Conservation (phyloP, 495 filamentous ascomycete genomes). For the Penicillium argentinense region DNA sequence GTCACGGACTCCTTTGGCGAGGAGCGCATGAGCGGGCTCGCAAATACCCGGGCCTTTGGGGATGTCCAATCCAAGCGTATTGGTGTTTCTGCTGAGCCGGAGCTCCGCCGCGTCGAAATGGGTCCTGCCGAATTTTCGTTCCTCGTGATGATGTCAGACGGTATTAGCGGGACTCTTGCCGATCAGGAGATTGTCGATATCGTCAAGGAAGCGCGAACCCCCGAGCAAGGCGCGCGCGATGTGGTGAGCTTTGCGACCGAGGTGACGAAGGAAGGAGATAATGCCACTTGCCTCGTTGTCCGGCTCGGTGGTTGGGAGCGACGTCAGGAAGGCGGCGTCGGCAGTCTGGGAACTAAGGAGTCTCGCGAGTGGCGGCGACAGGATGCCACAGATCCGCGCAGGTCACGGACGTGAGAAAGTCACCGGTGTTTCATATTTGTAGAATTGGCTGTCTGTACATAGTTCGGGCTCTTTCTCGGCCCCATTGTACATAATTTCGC, state of each 20-base stretch:
- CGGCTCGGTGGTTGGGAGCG: constrained; percentile 94
- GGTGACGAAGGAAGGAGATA: constrained; percentile 78
- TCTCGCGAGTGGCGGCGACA: constrained; percentile 78
- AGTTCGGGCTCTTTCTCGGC: constrained; percentile 1
- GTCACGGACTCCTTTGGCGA: constrained; percentile 96
- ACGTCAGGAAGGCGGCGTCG: constrained; percentile 80
- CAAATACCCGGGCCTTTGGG: constrained; percentile 91
- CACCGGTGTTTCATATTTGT: constrained; percentile 1
- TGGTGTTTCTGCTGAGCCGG: constrained; percentile 91
- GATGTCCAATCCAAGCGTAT: constrained; percentile 89
- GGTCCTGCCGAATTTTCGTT: constrained; percentile 82
- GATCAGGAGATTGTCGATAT: constrained; percentile 97
- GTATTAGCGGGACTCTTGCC: constrained; percentile 73
- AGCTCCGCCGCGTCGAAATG: constrained; percentile 72
- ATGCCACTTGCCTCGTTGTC: constrained; percentile 92
- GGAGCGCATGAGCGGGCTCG: constrained; percentile 89
- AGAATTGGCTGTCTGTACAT: constrained; percentile 15
- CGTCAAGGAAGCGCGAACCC: constrained; percentile 88
- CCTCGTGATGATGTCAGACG: constrained; percentile 83
- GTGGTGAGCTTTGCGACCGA: constrained; percentile 87
- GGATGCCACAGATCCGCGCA: constrained; percentile 82
- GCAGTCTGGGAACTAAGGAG: constrained; percentile 88
- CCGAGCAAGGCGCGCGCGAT: constrained; percentile 75
- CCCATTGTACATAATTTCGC: not conserved
- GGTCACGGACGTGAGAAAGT: constrained; percentile 54